Base-by-base conservation (phyloP, 1,284 basidiomycete species). In the Thecaphora thlaspeos region DNA sequence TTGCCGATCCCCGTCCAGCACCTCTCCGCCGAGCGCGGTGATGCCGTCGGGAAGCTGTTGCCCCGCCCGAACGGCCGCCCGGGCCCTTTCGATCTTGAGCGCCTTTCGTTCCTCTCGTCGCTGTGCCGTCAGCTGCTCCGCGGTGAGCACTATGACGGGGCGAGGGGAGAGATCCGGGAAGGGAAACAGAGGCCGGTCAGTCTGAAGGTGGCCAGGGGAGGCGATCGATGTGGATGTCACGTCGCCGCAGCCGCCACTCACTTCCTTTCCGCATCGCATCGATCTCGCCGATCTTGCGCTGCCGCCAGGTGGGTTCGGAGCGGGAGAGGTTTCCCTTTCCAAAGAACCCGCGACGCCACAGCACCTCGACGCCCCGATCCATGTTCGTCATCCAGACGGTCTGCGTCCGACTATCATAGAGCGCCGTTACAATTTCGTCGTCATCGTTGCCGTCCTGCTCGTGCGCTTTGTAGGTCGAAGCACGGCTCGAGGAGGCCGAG, bases 321-420 rank as follows among this genome's bases (percentile, higher is more conserved):
- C 95, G 81, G 34, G 89, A 92, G 43, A 98, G 81, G 71, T 88
- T 88, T 1, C 95, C 95, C 78, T 98, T 98, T 19, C 95, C 94
- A 77, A 97, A 98, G 81, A 97, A 97, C 0, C 95, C 94, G 53
- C 88, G 82, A 41, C 85, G 82, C 89, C 95, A 99, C 23, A 98
- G 82, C 1, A 87, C 38, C 36, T 55, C n/a, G 34, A 59, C 38
- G 4, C 68, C 68, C 30, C 62, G 43, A 10, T 67, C 68, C 2
- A 62, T 43, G n/a, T 70, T 68, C 34, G 57, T 49, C 22, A 72
- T 57, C 70, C 70, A 72, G 18, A 72, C 58, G 14, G 68, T 63
- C n/a, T 68, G 48, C 10, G 69, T 45, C 4, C 58, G 26, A 19
- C 19, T 39, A 23, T 72, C 70, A 45, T 70, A 70, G 46, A 49